A percentile compares a stretch with the other conserved stretches of the same genome.
These are phyloP conservation scores for Physcia stellaris DNA, from an alignment of 495 filamentous ascomycete species.

Conservation along the genomic window DNA sequence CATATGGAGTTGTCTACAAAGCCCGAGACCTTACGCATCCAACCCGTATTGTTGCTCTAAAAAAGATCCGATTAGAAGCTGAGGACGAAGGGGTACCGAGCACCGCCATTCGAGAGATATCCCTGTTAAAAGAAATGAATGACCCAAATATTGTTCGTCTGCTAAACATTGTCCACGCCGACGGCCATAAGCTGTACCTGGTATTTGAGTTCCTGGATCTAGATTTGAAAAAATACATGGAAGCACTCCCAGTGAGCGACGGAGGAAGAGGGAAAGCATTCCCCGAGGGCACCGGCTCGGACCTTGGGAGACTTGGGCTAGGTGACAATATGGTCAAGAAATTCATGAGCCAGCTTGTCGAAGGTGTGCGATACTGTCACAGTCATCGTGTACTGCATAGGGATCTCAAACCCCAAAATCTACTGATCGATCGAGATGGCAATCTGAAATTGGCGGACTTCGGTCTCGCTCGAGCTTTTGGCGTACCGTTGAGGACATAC, in stretches of 20 bases:
- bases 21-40: constrained; percentile 66
- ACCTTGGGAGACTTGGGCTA: constrained; percentile 57
- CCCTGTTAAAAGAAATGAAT: constrained; percentile 90
- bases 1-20: constrained; percentile 89
- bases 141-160: constrained; percentile 89
- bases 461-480: constrained; percentile 88
- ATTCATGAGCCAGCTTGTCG: constrained; percentile 89
- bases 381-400: constrained; percentile 88
- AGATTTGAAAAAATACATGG: constrained; percentile 98
- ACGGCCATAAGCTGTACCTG: constrained; percentile 91
- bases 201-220: constrained; percentile 91
- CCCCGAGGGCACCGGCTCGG: constrained; percentile 60
- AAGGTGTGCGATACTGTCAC: constrained; percentile 91
- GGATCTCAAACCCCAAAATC: constrained; percentile 95
- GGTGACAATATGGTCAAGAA: constrained; percentile 89
- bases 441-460: constrained; percentile 98
- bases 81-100: constrained; percentile 96
- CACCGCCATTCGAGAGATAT: constrained; percentile 95
- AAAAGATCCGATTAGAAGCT: constrained; percentile 96
- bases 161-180: constrained; percentile 89
- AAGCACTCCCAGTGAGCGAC: constrained; percentile 79
- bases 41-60: constrained; percentile 80
- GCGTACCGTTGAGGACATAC: constrained; percentile 90
- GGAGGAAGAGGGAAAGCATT: constrained; percentile 81
- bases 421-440: constrained; percentile 87